Evolutionary conservation across 352 stramenopile species (phyloP).

Genomic region (Phytophthora megakarya): DNA sequence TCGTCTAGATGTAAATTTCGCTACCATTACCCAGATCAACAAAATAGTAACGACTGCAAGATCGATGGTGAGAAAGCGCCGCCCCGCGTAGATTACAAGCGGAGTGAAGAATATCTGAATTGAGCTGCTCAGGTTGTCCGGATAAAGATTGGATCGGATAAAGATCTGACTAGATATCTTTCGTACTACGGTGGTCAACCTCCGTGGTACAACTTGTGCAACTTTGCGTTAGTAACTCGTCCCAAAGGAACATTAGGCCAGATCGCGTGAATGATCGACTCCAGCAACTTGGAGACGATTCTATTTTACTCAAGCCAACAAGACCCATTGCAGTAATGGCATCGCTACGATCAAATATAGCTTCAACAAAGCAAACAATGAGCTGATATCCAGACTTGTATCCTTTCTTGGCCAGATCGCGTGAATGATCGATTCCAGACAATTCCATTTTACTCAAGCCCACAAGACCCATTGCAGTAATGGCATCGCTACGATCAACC

Average conservation of each 20-base stretch:
- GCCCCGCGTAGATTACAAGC: no score
- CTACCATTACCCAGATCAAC: background rate
- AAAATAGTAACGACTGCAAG: background rate
- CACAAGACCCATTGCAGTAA: background rate
- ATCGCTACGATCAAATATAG: no score
- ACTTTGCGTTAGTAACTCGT: conserved; percentile 12
- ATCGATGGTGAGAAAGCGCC: background rate
- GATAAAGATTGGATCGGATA: background rate
- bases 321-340: background rate
- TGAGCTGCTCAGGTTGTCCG: background rate
- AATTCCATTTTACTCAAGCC: background rate
- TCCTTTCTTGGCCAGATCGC: conserved; percentile 1
- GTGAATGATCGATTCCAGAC: background rate
- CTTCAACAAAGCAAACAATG: conserved; percentile 6
- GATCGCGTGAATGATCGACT: conserved; percentile 30
- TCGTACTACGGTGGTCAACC: background rate
- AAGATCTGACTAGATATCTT: background rate
- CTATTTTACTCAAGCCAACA: background rate
- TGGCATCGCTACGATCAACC: background rate
- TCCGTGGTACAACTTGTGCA: conserved; percentile 6
- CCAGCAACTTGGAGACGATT: background rate
- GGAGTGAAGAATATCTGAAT: no score
- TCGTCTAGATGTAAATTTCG: background rate
- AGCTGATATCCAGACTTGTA: conserved; percentile 5
- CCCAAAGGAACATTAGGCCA: conserved; percentile 26